Base-by-base conservation (phyloP, 768 basidiomycete genomes). In the Arthromyces matolae region DNA sequence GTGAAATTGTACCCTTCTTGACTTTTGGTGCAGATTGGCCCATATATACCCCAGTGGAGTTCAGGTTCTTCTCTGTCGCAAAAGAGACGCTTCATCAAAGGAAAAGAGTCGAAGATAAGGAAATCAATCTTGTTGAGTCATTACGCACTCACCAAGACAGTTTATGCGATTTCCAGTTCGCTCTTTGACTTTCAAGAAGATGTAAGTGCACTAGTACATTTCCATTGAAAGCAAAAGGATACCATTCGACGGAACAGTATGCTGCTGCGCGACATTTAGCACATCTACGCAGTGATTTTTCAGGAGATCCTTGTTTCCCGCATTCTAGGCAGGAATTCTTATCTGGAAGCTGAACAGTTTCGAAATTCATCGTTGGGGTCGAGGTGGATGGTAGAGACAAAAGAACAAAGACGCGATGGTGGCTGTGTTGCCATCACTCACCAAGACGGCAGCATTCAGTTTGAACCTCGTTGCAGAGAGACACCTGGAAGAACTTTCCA, bases 211-310 rank as follows among this genome's bases (percentile, higher is more conserved):
- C 10, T n/a, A n/a, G n/a, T n/a, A n/a, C n/a, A n/a, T n/a, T n/a
- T n/a, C n/a, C n/a, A n/a, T n/a, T n/a, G n/a, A n/a, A n/a, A n/a
- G n/a, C n/a, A n/a, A n/a, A n/a, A n/a, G n/a, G n/a, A n/a, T n/a
- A 56, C 54, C 54, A 56, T 47, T 56, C 51, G 25, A 53, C 51
- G 10, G 48, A 56, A 19, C 54, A 56, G 35, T 56, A 56, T 8
- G 51, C 40, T 32, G 34, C 24, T n/a, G 48, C 42, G 36, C 51
- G 48, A 44, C 54, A 56, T 37, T 53, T 47, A 8, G 35, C 12
- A 27, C 51, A 52, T 45, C 51, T 37, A 16, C 47, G 54, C 49
- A 52, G 51, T 25, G 50, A 16, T 42, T 49, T 42, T 37, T n/a
- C 16, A 7, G 47, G 54, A 7, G 37, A 16, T 16, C 44, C 43